Evolutionary conservation across 495 filamentous ascomycete genomes (phyloP).

Genomic region (Jackrogersella multiformis): DNA sequence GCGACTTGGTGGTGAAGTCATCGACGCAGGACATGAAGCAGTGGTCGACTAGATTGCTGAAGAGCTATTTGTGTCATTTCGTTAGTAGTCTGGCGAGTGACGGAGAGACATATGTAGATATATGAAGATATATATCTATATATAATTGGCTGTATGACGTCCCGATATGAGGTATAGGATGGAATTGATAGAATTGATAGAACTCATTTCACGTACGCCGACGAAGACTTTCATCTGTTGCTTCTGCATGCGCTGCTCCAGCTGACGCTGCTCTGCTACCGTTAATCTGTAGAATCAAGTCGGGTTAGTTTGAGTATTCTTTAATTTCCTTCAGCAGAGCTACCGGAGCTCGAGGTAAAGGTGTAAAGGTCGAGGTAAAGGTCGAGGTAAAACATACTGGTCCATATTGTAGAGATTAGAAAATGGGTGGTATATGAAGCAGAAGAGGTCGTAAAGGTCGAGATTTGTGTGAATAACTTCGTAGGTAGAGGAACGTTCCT

Average conservation of each 20-base stretch:
- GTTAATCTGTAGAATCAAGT: slow-evolving; percentile 64
- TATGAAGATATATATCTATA: neutral
- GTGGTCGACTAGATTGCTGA: slow-evolving; percentile 91
- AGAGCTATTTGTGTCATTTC: slow-evolving; percentile 71
- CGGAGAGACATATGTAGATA: neutral
- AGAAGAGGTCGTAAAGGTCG: neutral
- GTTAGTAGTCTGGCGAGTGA: slow-evolving; percentile 2
- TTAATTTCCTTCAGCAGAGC: neutral
- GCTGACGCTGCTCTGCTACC: slow-evolving; percentile 85
- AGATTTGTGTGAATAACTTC: neutral
- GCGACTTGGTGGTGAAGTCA: slow-evolving; percentile 97
- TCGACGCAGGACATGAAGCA: slow-evolving; percentile 98
- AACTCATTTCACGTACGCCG: slow-evolving; percentile 68
- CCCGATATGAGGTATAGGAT: neutral
- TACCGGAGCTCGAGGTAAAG: too few species aligned
- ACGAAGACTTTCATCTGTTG: slow-evolving; percentile 99
- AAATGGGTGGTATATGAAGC: neutral
- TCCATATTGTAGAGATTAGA: slow-evolving; percentile 24
- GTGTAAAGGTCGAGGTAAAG: too few species aligned
- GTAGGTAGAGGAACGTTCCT: neutral
- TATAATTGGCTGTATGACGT: neutral
- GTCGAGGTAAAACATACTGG: slow-evolving; percentile 30
- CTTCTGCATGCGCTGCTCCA: slow-evolving; percentile 89
- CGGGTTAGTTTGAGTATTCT: slow-evolving; percentile 17
- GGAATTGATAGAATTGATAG: neutral